phyloP scores from a whole-genome alignment of 1,284 basidiomycete genomes.

The Ustilago shanxiensis region DNA sequence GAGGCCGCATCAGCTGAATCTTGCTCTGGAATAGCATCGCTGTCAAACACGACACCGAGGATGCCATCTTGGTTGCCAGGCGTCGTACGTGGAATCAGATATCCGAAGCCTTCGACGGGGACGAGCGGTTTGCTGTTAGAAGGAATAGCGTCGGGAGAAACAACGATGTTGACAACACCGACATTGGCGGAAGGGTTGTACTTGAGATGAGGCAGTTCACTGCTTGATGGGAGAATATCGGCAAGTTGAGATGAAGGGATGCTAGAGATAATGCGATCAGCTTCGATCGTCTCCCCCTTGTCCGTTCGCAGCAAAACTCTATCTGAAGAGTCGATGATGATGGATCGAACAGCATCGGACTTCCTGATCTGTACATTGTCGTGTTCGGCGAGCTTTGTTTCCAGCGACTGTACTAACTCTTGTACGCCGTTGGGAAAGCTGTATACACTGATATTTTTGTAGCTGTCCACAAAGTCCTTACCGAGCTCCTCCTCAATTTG shows the following conservation, averaged over 20 bases:
- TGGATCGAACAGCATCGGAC: conserved; percentile 70
- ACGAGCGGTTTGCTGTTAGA: conserved; percentile 78
- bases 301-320: conserved; percentile 12
- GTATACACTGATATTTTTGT: conserved; percentile 79
- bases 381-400: conserved; percentile 72
- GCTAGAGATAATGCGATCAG: conserved; percentile 71
- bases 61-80: conserved; percentile 72
- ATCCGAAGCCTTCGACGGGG: conserved; percentile 88
- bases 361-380: conserved; percentile 77
- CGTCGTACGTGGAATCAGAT: conserved; percentile 85
- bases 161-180: conserved; percentile 64
- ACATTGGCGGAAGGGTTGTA: conserved; percentile 68
- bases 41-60: conserved; percentile 77
- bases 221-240: conserved; percentile 19
- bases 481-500: conserved; percentile 72
- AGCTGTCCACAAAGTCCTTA: conserved; percentile 72
- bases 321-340: conserved; percentile 75
- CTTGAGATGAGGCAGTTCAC: conserved; percentile 70
- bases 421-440: conserved; percentile 84
- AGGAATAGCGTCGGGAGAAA: conserved; percentile 74
- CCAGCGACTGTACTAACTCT: conserved; percentile 77
- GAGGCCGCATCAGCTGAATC: conserved; percentile 25
- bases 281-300: conserved; percentile 25
- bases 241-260: conserved; percentile 55
- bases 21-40: conserved; percentile 70